Evolutionary conservation across 2,329 filamentous ascomycete genomes (phyloP), one percentile per base, ranked within the genome.

Genomic region (Sphaerostilbella broomeana): DNA sequence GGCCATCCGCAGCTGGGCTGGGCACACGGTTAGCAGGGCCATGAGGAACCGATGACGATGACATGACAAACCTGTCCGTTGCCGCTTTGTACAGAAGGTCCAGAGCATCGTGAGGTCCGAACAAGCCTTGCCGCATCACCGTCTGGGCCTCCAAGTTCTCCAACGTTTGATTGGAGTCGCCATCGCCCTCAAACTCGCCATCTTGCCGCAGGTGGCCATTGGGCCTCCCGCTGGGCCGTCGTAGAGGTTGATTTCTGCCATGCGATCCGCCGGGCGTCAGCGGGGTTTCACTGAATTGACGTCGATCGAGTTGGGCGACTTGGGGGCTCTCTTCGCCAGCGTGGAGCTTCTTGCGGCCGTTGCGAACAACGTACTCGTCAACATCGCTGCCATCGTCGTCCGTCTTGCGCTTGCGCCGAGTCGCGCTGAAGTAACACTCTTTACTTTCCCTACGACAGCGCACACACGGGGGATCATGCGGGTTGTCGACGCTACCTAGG

Each of bases 391-490:
- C 71, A 24, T 68, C 53, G 50, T 84, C 69, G 50, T 72, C 77
- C 33, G 74, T 74, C 72, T 92, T 94, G 58, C 88, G 79, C 78
- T 97, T 97, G 57, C 92, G 81, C 35, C 92, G 77, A 21, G 89
- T 97, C 15, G 88, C 86, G 47, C 88, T 94, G 70, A 98, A 98
- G 73, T 84, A 94, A 69, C 92, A 98, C 55, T 95, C 84, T 62
- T 97, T 97, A 67, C 83, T 87, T 69, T 98, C 92, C 51, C 92
- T 81, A 38, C 88, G 83, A 61, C 92, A 98, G 57, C 92, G 81
- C 44, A 90, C 85, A 62, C 92, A 98, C 3, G 92, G 92, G 40
- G 90, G 90, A 53, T 94, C 87, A 62, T 89, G 81, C 17, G 92
- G 92, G 54, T 92, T 90, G 65, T 97, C 92, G 58, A 97, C 90